Evolutionary conservation across 345 rosid genomes (phyloP).

Genomic region (Syzygium grande): DNA sequence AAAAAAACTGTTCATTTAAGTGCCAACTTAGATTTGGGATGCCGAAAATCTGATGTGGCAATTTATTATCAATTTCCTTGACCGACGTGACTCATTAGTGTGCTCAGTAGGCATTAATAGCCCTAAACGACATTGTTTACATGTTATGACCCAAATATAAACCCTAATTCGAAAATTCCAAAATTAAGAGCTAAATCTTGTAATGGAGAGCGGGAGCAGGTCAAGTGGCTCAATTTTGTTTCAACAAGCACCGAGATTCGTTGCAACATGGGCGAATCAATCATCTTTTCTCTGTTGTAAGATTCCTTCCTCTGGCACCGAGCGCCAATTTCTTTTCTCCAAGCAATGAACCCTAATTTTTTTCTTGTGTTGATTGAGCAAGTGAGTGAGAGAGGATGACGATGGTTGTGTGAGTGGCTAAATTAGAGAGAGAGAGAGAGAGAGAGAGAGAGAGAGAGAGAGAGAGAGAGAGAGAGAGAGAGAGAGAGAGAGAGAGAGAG

Average conservation of each 20-base stretch:
- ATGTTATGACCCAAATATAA: background rate
- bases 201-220: background rate
- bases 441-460: background rate
- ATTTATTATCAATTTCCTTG: background rate
- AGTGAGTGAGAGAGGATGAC: background rate
- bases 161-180: background rate
- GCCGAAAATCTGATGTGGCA: background rate
- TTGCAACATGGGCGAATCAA: background rate
- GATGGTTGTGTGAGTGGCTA: background rate
- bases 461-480: background rate
- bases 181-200: background rate
- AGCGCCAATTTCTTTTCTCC: background rate
- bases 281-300: background rate
- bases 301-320: background rate
- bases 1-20: background rate
- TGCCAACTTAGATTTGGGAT: background rate
- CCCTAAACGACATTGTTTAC: background rate
- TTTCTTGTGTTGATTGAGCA: background rate
- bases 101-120: background rate
- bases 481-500: background rate
- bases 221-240: background rate
- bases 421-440: background rate
- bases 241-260: background rate
- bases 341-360: background rate
- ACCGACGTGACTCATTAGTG: rapidly evolving